Evolutionary conservation across 2,329 filamentous ascomycete genomes (phyloP).

Genomic region (Monosporascus cannonballus): DNA sequence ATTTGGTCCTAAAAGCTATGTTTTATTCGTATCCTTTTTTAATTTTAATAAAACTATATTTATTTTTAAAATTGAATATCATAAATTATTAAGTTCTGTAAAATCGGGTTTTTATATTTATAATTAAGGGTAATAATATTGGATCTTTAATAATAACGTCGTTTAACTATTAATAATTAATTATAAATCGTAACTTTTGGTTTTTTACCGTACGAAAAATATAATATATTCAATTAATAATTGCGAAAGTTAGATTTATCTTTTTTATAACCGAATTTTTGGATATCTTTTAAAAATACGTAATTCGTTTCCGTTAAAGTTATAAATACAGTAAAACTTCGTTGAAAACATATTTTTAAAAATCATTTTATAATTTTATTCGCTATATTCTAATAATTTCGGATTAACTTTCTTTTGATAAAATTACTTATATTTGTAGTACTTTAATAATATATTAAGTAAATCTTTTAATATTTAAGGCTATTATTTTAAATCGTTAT

Average conservation of each 20-base stretch:
- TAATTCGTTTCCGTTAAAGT: no score
- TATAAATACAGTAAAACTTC: no score
- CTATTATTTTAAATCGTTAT: no score
- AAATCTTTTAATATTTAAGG: no score
- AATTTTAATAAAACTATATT: background rate
- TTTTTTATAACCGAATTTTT: background rate
- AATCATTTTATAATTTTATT: background rate
- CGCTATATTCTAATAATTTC: background rate
- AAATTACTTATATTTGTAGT: background rate
- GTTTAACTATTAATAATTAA: background rate
- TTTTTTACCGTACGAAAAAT: no score
- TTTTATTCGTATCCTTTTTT: no score
- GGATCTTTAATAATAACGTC: background rate
- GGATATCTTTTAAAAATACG: no score
- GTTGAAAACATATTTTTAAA: background rate
- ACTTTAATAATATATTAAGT: no score
- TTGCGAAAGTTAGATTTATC: background rate
- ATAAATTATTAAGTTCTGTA: background rate
- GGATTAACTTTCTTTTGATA: background rate
- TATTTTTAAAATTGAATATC: background rate
- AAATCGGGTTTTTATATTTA: background rate
- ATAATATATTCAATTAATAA: no score
- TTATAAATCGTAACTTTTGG: background rate
- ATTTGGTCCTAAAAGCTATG: no score
- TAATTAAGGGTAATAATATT: background rate